Evolutionary conservation across 805 yeast species (phyloP).

Genomic region (Candida lessepsii): DNA sequence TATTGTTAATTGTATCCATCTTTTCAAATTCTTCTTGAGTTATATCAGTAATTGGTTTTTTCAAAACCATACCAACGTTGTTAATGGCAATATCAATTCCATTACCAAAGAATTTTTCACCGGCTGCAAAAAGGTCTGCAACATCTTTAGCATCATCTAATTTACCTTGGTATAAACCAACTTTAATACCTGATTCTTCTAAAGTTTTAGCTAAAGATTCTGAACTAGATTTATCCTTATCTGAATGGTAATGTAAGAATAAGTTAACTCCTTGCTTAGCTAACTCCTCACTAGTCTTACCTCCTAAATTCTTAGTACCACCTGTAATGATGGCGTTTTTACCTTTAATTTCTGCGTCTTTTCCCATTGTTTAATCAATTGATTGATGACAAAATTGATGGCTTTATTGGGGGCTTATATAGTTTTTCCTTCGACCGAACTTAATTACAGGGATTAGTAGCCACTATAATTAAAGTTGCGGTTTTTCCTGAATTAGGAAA

Average conservation of each 20-base stretch:
- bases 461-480: too few relatives aligned
- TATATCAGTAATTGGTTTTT: conserved; percentile 55
- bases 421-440: too few relatives aligned
- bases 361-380: conserved; percentile 6
- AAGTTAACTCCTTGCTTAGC: conserved; percentile 55
- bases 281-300: conserved; percentile 49
- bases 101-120: conserved; percentile 45
- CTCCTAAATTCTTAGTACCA: conserved; percentile 63
- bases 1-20: conserved; percentile 55
- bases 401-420: too few relatives aligned
- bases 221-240: conserved; percentile 33
- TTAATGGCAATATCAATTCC: conserved; percentile 61
- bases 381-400: neutral
- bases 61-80: conserved; percentile 65
- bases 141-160: conserved; percentile 43
- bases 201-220: conserved; percentile 35
- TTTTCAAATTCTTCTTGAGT: conserved; percentile 53
- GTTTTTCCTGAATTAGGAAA: too few relatives aligned
- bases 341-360: conserved; percentile 29
- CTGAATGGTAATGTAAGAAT: conserved; percentile 57
- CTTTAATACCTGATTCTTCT: conserved; percentile 34
- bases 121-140: conserved; percentile 44
- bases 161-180: conserved; percentile 42
- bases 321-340: conserved; percentile 58
- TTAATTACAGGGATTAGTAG: too few relatives aligned